These are phyloP conservation scores for Ceratocystis albifundus DNA, from an alignment of 2,329 filamentous ascomycete species.

Conservation along the genomic window DNA sequence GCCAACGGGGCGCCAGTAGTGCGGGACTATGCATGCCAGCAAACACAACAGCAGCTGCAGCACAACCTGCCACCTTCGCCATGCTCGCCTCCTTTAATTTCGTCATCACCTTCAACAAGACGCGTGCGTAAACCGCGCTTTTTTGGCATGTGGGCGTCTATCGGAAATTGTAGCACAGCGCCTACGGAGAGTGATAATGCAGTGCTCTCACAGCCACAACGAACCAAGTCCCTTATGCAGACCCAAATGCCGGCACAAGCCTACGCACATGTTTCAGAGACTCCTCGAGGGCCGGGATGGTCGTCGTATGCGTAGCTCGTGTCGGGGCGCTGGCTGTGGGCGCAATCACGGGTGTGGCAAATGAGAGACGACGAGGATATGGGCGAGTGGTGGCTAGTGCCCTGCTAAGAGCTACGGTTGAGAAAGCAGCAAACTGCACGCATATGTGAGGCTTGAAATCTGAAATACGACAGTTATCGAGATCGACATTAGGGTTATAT, in stretches of 20 bases:
- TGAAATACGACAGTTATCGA: no score
- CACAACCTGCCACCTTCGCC: conserved; percentile 6
- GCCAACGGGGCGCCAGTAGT: neutral
- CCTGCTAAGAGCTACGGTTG: neutral
- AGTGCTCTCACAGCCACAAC: neutral
- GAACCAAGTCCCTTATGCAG: neutral
- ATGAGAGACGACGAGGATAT: neutral
- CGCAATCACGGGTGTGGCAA: neutral
- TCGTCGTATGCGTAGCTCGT: conserved; percentile 12
- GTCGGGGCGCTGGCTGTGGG: conserved; percentile 3
- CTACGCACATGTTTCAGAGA: neutral
- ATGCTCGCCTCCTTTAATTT: conserved; percentile 3
- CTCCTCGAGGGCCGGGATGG: neutral
- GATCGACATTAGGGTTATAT: neutral
- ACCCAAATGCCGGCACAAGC: neutral
- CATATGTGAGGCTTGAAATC: neutral
- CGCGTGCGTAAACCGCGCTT: conserved; percentile 4
- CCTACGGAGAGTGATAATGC: neutral
- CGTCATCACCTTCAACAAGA: neutral
- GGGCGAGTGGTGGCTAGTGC: conserved; percentile 7
- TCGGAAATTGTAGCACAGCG: neutral
- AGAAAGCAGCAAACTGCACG: neutral
- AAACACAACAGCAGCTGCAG: neutral
- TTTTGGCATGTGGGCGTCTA: conserved; percentile 9
- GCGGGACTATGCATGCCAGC: neutral